These are phyloP conservation scores for Dendrobium chrysotoxum DNA, from an alignment of 106 monocot species.

Conservation along the genomic window DNA sequence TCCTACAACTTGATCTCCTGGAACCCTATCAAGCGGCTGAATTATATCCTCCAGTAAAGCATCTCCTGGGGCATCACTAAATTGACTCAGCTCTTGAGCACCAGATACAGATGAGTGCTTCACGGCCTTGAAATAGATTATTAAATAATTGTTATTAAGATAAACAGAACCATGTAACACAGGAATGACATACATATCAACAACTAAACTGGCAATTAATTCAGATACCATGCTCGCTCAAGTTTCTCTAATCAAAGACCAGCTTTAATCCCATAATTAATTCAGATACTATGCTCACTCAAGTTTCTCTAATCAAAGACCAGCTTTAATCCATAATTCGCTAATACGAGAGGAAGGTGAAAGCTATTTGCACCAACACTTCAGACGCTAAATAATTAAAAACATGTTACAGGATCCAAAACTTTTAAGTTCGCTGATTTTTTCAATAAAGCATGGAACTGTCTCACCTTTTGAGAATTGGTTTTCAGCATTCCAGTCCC, in stretches of 20 bases:
- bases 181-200: neutral
- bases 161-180: neutral
- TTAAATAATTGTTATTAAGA: neutral
- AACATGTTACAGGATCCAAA: neutral
- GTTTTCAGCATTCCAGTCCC: slow-evolving; percentile 41
- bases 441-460: neutral
- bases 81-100: slow-evolving; percentile 56
- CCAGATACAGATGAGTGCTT: slow-evolving; percentile 30
- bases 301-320: neutral
- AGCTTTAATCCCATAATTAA: neutral
- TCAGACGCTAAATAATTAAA: neutral
- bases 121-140: slow-evolving; percentile 23
- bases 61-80: slow-evolving; percentile 90
- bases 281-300: neutral
- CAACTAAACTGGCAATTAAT: neutral
- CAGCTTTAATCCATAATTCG: neutral
- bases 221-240: neutral
- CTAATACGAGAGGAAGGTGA: neutral
- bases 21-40: slow-evolving; percentile 51
- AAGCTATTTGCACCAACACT: neutral
- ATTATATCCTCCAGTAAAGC: slow-evolving; percentile 86
- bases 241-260: neutral
- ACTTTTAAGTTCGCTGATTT: neutral
- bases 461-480: slow-evolving; percentile 45
- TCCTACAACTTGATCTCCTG: slow-evolving; percentile 42